Evolutionary conservation across 2,329 filamentous ascomycete species (phyloP).

Genomic region (Paraphaeosphaeria sporulosa): DNA sequence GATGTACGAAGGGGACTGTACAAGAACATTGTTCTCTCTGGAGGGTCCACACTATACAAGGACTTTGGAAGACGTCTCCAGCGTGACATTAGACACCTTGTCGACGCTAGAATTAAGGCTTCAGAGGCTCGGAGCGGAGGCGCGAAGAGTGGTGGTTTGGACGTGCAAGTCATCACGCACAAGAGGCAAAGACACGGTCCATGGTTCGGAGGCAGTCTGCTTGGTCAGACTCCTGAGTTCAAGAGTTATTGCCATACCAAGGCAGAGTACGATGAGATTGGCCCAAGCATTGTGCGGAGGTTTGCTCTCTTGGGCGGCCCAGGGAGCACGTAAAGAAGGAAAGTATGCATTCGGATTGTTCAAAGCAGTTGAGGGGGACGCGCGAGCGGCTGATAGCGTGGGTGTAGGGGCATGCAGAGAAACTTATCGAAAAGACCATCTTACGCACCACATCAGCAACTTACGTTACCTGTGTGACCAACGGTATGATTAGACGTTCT

Average conservation of each 20-base stretch:
- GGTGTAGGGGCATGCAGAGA: background rate
- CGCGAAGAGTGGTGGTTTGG: constrained; percentile 89
- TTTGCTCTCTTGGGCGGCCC: constrained; percentile 94
- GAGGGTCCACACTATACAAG: constrained; percentile 97
- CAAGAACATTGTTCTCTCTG: constrained; percentile 99
- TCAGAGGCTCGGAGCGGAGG: constrained; percentile 92
- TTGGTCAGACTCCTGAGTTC: constrained; percentile 98
- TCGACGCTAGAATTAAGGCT: constrained; percentile 89
- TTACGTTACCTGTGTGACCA: background rate
- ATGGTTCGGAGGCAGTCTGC: constrained; percentile 96
- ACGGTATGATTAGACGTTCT: background rate
- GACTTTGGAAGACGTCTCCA: constrained; percentile 96
- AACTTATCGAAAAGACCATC: constrained; percentile 6
- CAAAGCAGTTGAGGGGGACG: background rate
- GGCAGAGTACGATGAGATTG: constrained; percentile 84
- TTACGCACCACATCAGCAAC: background rate
- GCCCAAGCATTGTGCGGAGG: constrained; percentile 91
- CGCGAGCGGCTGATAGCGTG: background rate
- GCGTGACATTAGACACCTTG: constrained; percentile 94
- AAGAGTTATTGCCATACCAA: constrained; percentile 94
- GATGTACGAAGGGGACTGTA: constrained; percentile 96
- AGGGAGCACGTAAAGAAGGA: constrained; percentile 69
- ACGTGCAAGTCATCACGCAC: constrained; percentile 97
- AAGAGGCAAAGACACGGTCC: constrained; percentile 97
- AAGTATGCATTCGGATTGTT: background rate